These are phyloP conservation scores for Ambispora gerdemannii DNA, from an alignment of 192 early-diverging fungal genomes.

Conservation along the genomic window DNA sequence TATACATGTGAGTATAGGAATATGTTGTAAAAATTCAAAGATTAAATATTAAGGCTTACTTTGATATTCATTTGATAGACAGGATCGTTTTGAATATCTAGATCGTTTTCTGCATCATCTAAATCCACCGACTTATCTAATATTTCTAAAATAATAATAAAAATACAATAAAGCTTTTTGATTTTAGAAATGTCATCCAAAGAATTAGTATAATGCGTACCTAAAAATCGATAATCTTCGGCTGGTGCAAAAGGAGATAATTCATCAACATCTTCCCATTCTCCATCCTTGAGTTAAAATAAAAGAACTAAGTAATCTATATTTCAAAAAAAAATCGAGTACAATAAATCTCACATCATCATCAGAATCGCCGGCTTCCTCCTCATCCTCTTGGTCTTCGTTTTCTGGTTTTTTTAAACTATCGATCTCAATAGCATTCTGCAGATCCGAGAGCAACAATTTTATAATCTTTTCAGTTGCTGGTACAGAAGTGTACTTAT, in stretches of 20 bases:
- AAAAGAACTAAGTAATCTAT: constrained; percentile 7
- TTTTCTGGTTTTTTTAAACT: constrained; percentile 52
- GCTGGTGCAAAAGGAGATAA: constrained; percentile 43
- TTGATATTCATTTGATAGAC: constrained; percentile 65
- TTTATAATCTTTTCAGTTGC: constrained; percentile 84
- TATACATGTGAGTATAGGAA: background rate
- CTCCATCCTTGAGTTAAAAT: constrained; percentile 42
- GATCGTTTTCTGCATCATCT: constrained; percentile 63
- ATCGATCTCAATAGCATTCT: constrained; percentile 60
- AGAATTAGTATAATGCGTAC: too few species aligned
- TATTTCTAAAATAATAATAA: constrained; percentile 31
- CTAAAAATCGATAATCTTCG: constrained; percentile 46
- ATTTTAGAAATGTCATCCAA: too few species aligned
- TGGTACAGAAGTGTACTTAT: constrained; percentile 74
- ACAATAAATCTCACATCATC: constrained; percentile 48
- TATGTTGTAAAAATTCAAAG: constrained; percentile 7
- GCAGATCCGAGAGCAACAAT: constrained; percentile 76
- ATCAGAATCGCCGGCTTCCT: constrained; percentile 51
- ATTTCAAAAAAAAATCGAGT: constrained; percentile 27
- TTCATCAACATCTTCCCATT: constrained; percentile 66
- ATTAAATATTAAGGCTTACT: constrained; percentile 39
- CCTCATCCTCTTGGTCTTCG: constrained; percentile 52
- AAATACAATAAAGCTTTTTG: too few species aligned
- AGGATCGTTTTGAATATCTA: constrained; percentile 64
- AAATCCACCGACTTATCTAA: constrained; percentile 49